phyloP scores from a whole-genome alignment of 2,329 filamentous ascomycete genomes.

The Fonsecaea erecta region DNA sequence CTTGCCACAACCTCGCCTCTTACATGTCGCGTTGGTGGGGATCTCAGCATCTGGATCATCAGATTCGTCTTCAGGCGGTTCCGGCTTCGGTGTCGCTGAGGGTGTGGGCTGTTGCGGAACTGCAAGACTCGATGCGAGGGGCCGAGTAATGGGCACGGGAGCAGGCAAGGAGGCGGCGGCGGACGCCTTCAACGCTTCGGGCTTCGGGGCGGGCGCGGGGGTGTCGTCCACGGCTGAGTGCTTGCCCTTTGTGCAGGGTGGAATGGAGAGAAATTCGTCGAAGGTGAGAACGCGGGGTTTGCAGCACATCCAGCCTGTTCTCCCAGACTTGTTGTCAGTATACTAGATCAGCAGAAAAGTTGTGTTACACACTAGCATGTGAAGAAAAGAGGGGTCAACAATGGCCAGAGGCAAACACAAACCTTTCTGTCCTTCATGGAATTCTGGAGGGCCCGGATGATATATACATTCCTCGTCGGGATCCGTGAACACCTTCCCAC shows the following conservation, averaged over 20 bases:
- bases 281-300: conserved; percentile 96
- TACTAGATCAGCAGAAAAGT: not conserved
- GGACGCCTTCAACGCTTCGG: conserved; percentile 32
- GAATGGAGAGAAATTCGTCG: conserved; percentile 93
- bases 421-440: conserved; percentile 99
- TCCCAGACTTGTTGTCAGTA: not conserved
- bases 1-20: conserved; percentile 72
- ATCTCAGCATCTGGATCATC: conserved; percentile 79
- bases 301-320: conserved; percentile 95
- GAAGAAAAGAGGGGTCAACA: not conserved
- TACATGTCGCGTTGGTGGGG: conserved; percentile 74
- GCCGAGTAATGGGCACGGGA: conserved; percentile 33
- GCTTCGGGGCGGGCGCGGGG: conserved; percentile 51
- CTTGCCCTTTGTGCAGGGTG: conserved; percentile 89
- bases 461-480: conserved; percentile 83
- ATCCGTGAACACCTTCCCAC: conserved; percentile 85
- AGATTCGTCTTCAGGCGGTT: conserved; percentile 78
- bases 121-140: conserved; percentile 38
- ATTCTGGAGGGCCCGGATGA: conserved; percentile 90
- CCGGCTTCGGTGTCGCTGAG: conserved; percentile 57
- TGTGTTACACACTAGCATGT: not conserved
- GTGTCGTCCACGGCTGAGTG: conserved; percentile 86
- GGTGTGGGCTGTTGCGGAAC: conserved; percentile 44
- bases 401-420: not conserved
- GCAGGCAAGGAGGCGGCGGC: conserved; percentile 28